Evolutionary conservation across 2,329 filamentous ascomycete genomes (phyloP).

Genomic region (Fusarium longipes): DNA sequence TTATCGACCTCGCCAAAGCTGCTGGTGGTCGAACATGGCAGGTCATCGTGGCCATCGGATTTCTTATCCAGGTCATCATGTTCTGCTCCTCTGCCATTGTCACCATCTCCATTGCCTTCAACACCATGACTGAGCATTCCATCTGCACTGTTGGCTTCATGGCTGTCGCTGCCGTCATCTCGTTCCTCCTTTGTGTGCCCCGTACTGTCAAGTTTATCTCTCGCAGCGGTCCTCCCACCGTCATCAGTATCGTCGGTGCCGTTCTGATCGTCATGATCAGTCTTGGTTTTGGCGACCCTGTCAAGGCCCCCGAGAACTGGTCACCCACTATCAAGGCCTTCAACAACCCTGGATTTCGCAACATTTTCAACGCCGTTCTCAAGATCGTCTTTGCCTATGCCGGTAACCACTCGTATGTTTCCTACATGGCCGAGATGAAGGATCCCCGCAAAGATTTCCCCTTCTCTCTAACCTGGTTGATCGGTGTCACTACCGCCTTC

Average conservation of each 20-base stretch:
- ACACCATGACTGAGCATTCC: conserved; percentile 19
- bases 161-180: conserved; percentile 8
- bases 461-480: conserved; percentile 25
- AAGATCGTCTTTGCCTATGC: conserved; percentile 39
- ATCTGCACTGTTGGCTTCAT: conserved; percentile 25
- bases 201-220: conserved; percentile 28
- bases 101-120: conserved; percentile 26
- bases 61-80: conserved; percentile 24
- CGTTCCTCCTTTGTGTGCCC: conserved; percentile 11
- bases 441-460: conserved; percentile 37
- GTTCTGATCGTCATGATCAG: conserved; percentile 28
- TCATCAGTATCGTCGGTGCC: conserved; percentile 12
- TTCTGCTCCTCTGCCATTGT: conserved; percentile 22
- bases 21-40: conserved; percentile 47
- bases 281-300: conserved; percentile 12
- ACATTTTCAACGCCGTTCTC: conserved; percentile 22
- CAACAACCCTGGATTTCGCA: conserved; percentile 25
- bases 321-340: conserved; percentile 17
- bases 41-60: conserved; percentile 15
- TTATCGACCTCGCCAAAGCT: conserved; percentile 73
- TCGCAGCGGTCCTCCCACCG: conserved; percentile 14
- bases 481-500: conserved; percentile 18
- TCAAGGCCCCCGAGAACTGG: conserved; percentile 6
- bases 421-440: conserved; percentile 41
- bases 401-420: conserved; percentile 39